A percentile compares a stretch with the other conserved stretches of the same genome.
Conservation (phyloP, 1,139 yeast genomes). For the Saccharomycopsis phalli region DNA sequence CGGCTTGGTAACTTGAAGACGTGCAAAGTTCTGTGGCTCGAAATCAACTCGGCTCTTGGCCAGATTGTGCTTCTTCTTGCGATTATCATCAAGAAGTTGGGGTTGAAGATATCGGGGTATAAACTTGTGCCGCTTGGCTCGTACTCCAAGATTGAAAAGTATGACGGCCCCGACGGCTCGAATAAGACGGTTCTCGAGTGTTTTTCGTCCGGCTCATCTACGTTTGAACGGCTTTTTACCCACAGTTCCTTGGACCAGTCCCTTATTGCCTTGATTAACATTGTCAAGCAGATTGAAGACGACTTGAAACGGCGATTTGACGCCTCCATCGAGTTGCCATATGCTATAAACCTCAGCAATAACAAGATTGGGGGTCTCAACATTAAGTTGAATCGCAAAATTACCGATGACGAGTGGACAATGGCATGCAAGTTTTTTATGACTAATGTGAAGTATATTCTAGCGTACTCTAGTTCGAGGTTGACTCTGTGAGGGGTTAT, state of each 20-base stretch:
- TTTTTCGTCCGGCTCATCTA: conserved; percentile 56
- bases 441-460: conserved; percentile 56
- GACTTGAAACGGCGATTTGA: conserved; percentile 39
- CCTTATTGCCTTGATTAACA: conserved; percentile 64
- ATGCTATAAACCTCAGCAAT: conserved; percentile 40
- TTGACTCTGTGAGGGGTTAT: too few relatives aligned
- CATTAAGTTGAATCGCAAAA: conserved; percentile 55
- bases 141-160: conserved; percentile 64
- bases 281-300: conserved; percentile 48
- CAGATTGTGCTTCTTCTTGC: conserved; percentile 64
- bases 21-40: conserved; percentile 73
- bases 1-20: conserved; percentile 60
- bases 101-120: conserved; percentile 49
- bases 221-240: conserved; percentile 59
- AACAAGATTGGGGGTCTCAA: conserved; percentile 76
- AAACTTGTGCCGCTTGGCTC: conserved; percentile 78
- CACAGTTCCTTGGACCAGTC: conserved; percentile 67
- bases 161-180: conserved; percentile 19
- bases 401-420: conserved; percentile 78
- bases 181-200: conserved; percentile 36
- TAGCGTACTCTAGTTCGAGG: conserved; percentile 27
- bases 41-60: conserved; percentile 88
- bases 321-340: conserved; percentile 62
- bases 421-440: conserved; percentile 75
- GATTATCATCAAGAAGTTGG: conserved; percentile 52